Base-by-base conservation (phyloP, 305 asterid species). In the Fraxinus velutina region DNA sequence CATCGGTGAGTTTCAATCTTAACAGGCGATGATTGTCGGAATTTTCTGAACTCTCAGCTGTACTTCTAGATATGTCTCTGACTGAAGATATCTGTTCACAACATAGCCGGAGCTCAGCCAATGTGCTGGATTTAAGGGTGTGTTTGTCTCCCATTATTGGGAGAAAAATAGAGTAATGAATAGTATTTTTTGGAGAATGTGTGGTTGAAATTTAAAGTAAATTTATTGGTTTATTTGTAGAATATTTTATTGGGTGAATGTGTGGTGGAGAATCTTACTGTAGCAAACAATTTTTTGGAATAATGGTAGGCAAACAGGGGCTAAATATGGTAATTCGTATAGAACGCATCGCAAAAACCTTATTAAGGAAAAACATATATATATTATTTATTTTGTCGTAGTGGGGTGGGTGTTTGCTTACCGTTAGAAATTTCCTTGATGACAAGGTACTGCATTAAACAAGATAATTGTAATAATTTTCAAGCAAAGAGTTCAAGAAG, bases 1-100 rank as follows among this genome's bases (percentile, higher is more conserved):
- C 98, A 80, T 94, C 98, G 44, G 95, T 92, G 85, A 94, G 98
- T 86, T 91, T 92, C 88, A 94, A 89, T 55, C 88, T 84, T 78
- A 94, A 83, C 17, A 93, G 82, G 39, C 97, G 93, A 36, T 86
- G 87, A 78, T 62, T 85, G 73, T 86, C 86, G 24, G 95, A 86
- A 86, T 76, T 89, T 80, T 89, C 97, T 60, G 91, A 86, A 84
- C 85, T 88, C 81, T 91, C 97, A 21, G 83, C 85, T 81, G 86
- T 82, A 76, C 97, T 93, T 85, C 84, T 83, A 17, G 93, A 81
- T 84, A 94, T 89, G 88, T 94, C 97, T 87, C 91, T 87, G 64
- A 86, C 88, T 4, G 95, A 92, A 82, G 90, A 86, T 77, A 91
- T 87, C 97, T 94, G 83, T 60, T 66, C 36, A 77, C 8, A 21